Evolutionary conservation across 202 grass and related monocot genomes (phyloP).

Genomic region (Eragrostis tef): DNA sequence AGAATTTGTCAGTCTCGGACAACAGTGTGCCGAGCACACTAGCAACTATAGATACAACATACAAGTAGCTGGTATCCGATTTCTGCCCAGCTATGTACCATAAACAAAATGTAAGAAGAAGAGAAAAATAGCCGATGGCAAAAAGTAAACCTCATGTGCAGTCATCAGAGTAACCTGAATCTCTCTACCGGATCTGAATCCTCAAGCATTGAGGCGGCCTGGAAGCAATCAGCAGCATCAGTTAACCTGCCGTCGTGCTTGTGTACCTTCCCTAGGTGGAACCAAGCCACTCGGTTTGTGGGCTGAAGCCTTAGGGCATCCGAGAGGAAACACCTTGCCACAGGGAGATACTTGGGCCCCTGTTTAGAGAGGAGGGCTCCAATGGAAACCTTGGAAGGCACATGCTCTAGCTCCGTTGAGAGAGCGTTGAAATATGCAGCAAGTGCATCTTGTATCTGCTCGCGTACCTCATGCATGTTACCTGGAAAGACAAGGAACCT

Average conservation of each 20-base stretch:
- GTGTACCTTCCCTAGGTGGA: slow-evolving; percentile 85
- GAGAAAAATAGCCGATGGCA: slow-evolving; percentile 7
- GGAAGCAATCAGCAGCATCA: slow-evolving; percentile 93
- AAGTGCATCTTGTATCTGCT: slow-evolving; percentile 55
- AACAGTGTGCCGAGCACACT: background rate
- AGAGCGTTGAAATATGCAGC: slow-evolving; percentile 69
- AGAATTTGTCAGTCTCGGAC: slow-evolving; percentile 35
- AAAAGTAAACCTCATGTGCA: slow-evolving; percentile 40
- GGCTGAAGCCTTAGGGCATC: slow-evolving; percentile 82
- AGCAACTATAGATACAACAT: slow-evolving; percentile 31
- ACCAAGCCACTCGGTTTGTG: slow-evolving; percentile 82
- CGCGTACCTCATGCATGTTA: slow-evolving; percentile 57
- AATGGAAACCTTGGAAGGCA: slow-evolving; percentile 79
- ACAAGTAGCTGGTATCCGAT: slow-evolving; percentile 33
- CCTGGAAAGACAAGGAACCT: slow-evolving; percentile 51
- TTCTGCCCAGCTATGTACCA: slow-evolving; percentile 43
- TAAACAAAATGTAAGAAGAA: background rate
- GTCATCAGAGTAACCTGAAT: slow-evolving; percentile 61
- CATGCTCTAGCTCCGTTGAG: slow-evolving; percentile 69
- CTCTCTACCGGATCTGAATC: slow-evolving; percentile 88
- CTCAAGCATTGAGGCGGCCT: slow-evolving; percentile 79
- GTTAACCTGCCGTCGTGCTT: slow-evolving; percentile 68
- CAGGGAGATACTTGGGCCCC: slow-evolving; percentile 72
- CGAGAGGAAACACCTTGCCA: slow-evolving; percentile 83
- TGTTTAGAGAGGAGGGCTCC: slow-evolving; percentile 72